Conservation (phyloP, 306 rosid genomes). For the Sophora flavescens region DNA sequence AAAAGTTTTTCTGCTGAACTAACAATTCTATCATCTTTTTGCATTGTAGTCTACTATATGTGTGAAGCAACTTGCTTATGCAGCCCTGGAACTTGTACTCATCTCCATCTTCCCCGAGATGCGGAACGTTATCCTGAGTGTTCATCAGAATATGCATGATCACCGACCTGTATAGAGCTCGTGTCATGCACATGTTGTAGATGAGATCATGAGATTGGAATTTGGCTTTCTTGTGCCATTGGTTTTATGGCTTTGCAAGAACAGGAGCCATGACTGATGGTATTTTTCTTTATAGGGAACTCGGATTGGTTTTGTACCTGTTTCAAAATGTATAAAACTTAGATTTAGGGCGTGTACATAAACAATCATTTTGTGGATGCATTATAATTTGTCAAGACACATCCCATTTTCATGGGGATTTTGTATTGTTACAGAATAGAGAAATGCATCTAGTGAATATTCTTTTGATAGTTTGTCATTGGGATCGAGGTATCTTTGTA, state of each 20-base stretch:
- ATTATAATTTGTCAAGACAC: conserved; percentile 39
- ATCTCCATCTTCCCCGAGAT: conserved; percentile 90
- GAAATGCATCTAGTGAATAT: conserved; percentile 40
- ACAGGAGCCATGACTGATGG: not conserved
- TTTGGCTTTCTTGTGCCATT: conserved; percentile 35
- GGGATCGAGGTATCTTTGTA: conserved; percentile 1
- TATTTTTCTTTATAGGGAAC: not conserved
- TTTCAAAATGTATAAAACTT: conserved; percentile 44
- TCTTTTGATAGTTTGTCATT: conserved; percentile 50
- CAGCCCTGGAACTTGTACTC: conserved; percentile 75
- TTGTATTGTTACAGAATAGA: conserved; percentile 42
- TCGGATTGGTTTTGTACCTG: conserved; percentile 22
- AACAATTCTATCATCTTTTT: conserved; percentile 30
- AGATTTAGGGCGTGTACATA: conserved; percentile 59
- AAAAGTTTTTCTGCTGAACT: conserved; percentile 16
- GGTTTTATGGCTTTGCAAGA: conserved; percentile 28
- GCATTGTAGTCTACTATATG: conserved; percentile 72
- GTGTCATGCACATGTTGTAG: conserved; percentile 38
- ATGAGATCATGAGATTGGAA: conserved; percentile 38
- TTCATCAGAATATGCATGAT: conserved; percentile 59
- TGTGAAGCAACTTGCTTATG: conserved; percentile 87
- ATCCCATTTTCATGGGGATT: conserved; percentile 50
- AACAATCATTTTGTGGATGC: conserved; percentile 33
- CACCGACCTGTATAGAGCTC: conserved; percentile 60
- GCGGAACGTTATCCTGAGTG: conserved; percentile 63